Base-by-base conservation (phyloP, 2,329 filamentous ascomycete genomes). In the Aureobasidium sp. region DNA sequence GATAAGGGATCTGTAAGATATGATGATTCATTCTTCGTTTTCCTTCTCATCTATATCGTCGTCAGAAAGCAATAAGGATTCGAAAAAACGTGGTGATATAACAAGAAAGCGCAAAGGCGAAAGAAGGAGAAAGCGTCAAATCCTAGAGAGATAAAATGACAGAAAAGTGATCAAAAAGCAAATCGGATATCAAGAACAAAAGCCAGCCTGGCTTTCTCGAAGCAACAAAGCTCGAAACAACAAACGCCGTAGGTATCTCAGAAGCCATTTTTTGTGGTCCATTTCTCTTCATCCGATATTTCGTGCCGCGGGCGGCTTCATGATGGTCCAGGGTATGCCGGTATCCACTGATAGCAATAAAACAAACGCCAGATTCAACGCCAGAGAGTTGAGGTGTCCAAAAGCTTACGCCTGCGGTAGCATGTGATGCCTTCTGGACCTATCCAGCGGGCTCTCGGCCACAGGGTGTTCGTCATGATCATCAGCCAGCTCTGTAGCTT, bases 401-500 rank as follows among this genome's bases (percentile, higher is more conserved):
- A 7, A 2, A n/a, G 21, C 5, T 53, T 37, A 54, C 2, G 50
- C 25, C 5, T 54, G 37, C 21, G 59, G 42, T 15, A 61, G 41
- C 49, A 61, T 55, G 41, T 45, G 41, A 41, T 53, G 50, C 34
- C 59, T 61, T 27, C 41, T 55, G 2, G 42, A 47, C 34, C 54
- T 58, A 11, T 55, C 36, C 25, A 53, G n/a, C 15, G 59, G 59
- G n/a, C 59, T 61, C 29, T 61, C 59, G 5, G 59, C 59, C 11
- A 54, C 32, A 27, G 32, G 36, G 10, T 54, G 25, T 27, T 48
- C 49, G 16, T 61, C 59, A 6, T 61, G 59, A 32, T 61, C 59
- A 8, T 61, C 59, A 5, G 59, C 59, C 32, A 61, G n/a, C 27
- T 61, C 59, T n/a, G 59, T 61, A 27, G 59, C 59, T 48, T 61